Evolutionary conservation across 192 early-diverging fungal genomes (phyloP), one percentile per base, ranked within the genome.

Genomic region (Oehlia diaphana): DNA sequence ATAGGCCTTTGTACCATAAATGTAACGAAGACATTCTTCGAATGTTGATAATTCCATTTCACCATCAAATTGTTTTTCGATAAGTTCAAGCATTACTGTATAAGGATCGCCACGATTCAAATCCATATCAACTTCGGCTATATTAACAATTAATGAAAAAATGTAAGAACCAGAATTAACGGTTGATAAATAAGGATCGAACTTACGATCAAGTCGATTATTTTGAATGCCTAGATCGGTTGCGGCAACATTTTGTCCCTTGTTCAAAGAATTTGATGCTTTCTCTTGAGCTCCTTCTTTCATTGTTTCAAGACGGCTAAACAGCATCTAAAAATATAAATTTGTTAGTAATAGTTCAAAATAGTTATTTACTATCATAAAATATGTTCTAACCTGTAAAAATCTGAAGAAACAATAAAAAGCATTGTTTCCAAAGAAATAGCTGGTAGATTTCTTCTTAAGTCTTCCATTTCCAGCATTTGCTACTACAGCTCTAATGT

Each of bases 1-100:
- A 80, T 97, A 97, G 0, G 95, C 98, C 61, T 95, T 91, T 63
- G 94, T 97, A 21, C 93, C 91, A 85, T 95, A 98, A 83, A 99
- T 85, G 44, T 91, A 89, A 0, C 98, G 92, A 53, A 92, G 85
- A 44, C 88, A 88, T 72, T 99, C 97, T 79, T 99, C 98, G 89
- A 94, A 99, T 74, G 87, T 86, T 47, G 85, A 86, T 28, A 89
- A 81, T 37, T 98, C 96, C 75, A 96, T 83, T 67, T 97, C 93
- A 47, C 91, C 91, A 50, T 91, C 91, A 84, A 98, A 84, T 76
- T 96, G 90, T 74, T 92, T 90, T 81, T 91, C 88, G 44, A 95
- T 90, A 19, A 94, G 75, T 44, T 90, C 89, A 13, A 97, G 82
- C 50, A 98, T 87, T 37, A 93, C 89, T 39, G 86, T 75, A 85